Percentiles rank a stretch among this genome's conserved stretches.
These are phyloP conservation scores for Pythium brassicae DNA, from an alignment of 352 stramenopile genomes.

Conservation along the genomic window DNA sequence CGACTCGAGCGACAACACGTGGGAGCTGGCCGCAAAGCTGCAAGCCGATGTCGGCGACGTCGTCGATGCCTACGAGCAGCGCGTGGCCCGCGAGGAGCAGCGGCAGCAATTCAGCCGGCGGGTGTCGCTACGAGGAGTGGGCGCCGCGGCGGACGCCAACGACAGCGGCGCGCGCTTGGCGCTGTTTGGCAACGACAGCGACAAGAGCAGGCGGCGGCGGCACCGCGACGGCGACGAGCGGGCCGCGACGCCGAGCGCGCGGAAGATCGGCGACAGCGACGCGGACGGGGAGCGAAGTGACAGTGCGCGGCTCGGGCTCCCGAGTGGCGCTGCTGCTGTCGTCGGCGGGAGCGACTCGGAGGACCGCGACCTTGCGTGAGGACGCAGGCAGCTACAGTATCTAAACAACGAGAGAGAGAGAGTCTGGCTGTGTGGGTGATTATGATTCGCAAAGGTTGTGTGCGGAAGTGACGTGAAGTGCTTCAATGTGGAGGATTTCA, in stretches of 20 bases:
- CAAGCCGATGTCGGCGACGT: conserved; percentile 44
- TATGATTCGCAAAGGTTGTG: neutral
- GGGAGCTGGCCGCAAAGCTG: conserved; percentile 46
- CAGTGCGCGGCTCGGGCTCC: neutral
- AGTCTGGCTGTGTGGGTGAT: neutral
- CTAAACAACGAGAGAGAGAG: too few relatives aligned
- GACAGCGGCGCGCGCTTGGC: too few relatives aligned
- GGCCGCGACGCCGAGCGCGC: neutral
- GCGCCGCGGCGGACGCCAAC: too few relatives aligned
- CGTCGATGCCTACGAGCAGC: conserved; percentile 50
- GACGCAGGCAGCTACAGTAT: neutral
- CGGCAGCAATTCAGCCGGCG: neutral
- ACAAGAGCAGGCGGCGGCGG: neutral
- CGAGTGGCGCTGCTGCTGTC: conserved; percentile 6
- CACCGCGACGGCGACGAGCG: neutral
- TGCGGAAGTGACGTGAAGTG: neutral
- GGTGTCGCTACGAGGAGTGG: too few relatives aligned
- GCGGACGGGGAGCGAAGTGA: neutral
- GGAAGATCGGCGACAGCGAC: neutral
- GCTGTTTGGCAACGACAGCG: neutral
- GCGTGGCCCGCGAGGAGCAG: conserved; percentile 3
- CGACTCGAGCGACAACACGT: conserved; percentile 58
- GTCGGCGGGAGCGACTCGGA: conserved; percentile 6
- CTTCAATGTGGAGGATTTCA: neutral
- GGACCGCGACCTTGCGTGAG: neutral